Evolutionary conservation across 116 monocot genomes (phyloP).

Genomic region (Posidonia oceanica): DNA sequence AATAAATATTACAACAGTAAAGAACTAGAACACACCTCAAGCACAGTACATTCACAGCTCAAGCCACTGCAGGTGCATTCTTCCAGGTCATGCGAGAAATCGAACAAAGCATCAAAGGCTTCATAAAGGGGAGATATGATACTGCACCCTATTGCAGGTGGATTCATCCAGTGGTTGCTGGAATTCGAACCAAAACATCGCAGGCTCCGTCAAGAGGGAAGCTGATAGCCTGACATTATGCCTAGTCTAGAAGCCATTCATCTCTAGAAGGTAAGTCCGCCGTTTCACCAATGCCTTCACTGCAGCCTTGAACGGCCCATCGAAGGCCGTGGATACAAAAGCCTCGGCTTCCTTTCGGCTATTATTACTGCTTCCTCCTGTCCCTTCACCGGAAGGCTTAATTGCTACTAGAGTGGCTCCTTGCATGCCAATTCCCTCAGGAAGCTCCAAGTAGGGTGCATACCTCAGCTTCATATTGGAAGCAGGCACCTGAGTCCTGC

Average conservation of each 20-base stretch:
- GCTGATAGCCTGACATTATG: not conserved
- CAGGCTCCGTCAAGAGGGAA: not conserved
- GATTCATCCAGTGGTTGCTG: not conserved
- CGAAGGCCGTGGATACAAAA: conserved; percentile 58
- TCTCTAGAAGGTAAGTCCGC: conserved; percentile 83
- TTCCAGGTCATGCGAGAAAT: not conserved
- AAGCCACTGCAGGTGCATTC: not conserved
- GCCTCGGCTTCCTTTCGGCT: conserved; percentile 51
- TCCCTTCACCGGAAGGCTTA: conserved; percentile 39
- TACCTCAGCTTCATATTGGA: conserved; percentile 81
- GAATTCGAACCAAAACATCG: not conserved
- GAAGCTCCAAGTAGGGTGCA: conserved; percentile 58
- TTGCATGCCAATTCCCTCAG: conserved; percentile 53
- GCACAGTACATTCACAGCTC: not conserved
- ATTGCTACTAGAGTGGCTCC: conserved; percentile 87
- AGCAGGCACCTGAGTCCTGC: conserved; percentile 72
- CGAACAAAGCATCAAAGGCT: no score
- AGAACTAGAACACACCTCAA: not conserved
- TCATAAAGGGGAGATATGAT: not conserved
- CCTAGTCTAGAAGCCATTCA: conserved; percentile 70
- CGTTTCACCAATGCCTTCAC: conserved; percentile 60
- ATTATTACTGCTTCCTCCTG: conserved; percentile 4
- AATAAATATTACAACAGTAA: not conserved
- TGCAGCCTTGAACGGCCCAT: conserved; percentile 45
- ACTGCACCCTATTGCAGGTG: not conserved